These are phyloP conservation scores for Dipteronia sinensis DNA, from an alignment of 345 rosid genomes.

Conservation along the genomic window DNA sequence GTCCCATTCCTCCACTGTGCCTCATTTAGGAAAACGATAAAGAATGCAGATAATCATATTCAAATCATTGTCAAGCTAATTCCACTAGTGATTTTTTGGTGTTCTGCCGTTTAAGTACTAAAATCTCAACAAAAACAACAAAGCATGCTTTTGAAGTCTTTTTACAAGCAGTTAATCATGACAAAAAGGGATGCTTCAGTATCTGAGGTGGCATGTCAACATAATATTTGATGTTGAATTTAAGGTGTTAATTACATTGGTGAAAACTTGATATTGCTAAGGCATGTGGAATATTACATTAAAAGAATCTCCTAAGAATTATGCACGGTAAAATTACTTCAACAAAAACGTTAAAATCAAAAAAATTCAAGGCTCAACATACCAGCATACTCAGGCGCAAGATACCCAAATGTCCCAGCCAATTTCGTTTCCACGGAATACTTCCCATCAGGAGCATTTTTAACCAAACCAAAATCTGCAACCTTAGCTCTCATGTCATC, in stretches of 20 bases:
- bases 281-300: background rate
- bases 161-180: background rate
- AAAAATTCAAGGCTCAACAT: slow-evolving; percentile 27
- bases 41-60: background rate
- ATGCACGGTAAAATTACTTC: background rate
- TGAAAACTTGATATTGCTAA: slow-evolving; percentile 1
- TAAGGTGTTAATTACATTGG: background rate
- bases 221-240: background rate
- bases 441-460: slow-evolving; percentile 85
- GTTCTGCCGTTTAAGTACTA: background rate
- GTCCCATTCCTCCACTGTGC: background rate
- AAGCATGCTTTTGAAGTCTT: background rate
- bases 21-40: background rate
- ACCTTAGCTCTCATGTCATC: slow-evolving; percentile 97
- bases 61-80: background rate
- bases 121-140: background rate
- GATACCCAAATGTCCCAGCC: slow-evolving; percentile 97
- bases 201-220: background rate
- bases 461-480: slow-evolving; percentile 91
- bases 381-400: slow-evolving; percentile 98
- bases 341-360: background rate
- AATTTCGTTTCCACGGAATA: slow-evolving; percentile 85
- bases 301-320: background rate
- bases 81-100: background rate
- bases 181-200: background rate